Percentiles rank a stretch among this genome's conserved stretches.
phyloP scores from a whole-genome alignment of 148 eudicot species.

The Rhododendron molle region DNA sequence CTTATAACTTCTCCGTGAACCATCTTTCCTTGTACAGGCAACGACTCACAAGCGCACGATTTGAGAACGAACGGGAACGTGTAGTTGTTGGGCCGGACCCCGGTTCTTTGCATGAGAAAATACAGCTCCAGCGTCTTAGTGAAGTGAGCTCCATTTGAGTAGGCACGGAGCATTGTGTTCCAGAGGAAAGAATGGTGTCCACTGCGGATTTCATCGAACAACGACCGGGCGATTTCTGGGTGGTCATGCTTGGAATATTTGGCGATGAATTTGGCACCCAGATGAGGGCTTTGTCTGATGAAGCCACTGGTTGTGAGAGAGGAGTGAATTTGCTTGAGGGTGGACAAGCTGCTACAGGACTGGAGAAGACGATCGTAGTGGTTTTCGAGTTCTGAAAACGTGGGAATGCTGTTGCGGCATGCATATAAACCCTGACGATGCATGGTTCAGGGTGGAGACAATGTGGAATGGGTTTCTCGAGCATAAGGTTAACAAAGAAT shows the following conservation, averaged over 20 bases:
- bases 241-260: slow-evolving; percentile 10
- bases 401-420: background rate
- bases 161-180: slow-evolving; percentile 28
- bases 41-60: slow-evolving; percentile 9
- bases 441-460: background rate
- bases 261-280: slow-evolving; percentile 14
- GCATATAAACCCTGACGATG: background rate
- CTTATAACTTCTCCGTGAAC: slow-evolving; percentile 15
- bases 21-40: slow-evolving; percentile 7
- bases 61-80: slow-evolving; percentile 19
- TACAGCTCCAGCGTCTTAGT: slow-evolving; percentile 7
- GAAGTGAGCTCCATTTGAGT: slow-evolving; percentile 8
- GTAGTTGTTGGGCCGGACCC: slow-evolving; percentile 17
- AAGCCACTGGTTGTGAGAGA: slow-evolving; percentile 16
- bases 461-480: background rate
- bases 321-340: slow-evolving; percentile 19
- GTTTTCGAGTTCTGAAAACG: slow-evolving; percentile 11
- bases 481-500: background rate
- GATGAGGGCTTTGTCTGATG: slow-evolving; percentile 16
- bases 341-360: background rate
- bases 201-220: slow-evolving; percentile 13
- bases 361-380: slow-evolving; percentile 11
- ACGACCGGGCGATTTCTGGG: slow-evolving; percentile 3
- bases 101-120: slow-evolving; percentile 15
- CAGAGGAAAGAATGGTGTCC: slow-evolving; percentile 20